These are phyloP conservation scores for Epichloe hybrida DNA, from an alignment of 2,329 filamentous ascomycete genomes.

Conservation along the genomic window DNA sequence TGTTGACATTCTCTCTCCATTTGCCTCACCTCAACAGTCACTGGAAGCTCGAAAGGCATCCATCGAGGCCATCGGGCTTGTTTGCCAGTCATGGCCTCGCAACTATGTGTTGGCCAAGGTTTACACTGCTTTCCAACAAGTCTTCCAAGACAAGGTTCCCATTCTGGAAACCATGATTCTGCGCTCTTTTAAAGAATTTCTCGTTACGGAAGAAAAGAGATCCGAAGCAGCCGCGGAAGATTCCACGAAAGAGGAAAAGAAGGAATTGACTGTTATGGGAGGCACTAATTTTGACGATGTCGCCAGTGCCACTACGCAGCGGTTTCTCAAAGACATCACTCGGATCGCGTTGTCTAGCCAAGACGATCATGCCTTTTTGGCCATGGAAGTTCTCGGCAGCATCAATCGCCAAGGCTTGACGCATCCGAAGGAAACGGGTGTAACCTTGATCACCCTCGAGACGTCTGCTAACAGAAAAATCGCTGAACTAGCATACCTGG, in stretches of 20 bases:
- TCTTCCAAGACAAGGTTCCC: slow-evolving; percentile 59
- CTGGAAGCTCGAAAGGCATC: slow-evolving; percentile 61
- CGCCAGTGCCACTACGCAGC: slow-evolving; percentile 72
- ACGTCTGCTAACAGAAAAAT: slow-evolving; percentile 70
- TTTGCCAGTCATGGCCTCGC: slow-evolving; percentile 81
- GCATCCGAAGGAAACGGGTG: slow-evolving; percentile 86
- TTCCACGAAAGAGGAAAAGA: slow-evolving; percentile 33
- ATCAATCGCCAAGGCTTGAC: slow-evolving; percentile 91
- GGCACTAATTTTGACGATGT: slow-evolving; percentile 75
- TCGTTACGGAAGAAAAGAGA: slow-evolving; percentile 66
- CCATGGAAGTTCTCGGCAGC: slow-evolving; percentile 79
- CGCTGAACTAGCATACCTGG: slow-evolving; percentile 66
- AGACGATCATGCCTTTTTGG: slow-evolving; percentile 68
- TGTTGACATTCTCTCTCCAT: slow-evolving; percentile 69
- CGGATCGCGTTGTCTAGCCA: slow-evolving; percentile 67
- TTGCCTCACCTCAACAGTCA: slow-evolving; percentile 54
- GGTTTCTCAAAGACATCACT: slow-evolving; percentile 71
- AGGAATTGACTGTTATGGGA: slow-evolving; percentile 51
- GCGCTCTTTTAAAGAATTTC: slow-evolving; percentile 71
- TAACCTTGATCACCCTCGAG: slow-evolving; percentile 83
- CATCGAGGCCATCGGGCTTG: slow-evolving; percentile 71
- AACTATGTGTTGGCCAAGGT: slow-evolving; percentile 74
- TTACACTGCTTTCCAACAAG: slow-evolving; percentile 63
- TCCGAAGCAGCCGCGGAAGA: slow-evolving; percentile 48
- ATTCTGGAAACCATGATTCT: slow-evolving; percentile 67